These are phyloP conservation scores for Casuarina equisetifolia DNA, from an alignment of 306 rosid genomes.

Conservation along the genomic window DNA sequence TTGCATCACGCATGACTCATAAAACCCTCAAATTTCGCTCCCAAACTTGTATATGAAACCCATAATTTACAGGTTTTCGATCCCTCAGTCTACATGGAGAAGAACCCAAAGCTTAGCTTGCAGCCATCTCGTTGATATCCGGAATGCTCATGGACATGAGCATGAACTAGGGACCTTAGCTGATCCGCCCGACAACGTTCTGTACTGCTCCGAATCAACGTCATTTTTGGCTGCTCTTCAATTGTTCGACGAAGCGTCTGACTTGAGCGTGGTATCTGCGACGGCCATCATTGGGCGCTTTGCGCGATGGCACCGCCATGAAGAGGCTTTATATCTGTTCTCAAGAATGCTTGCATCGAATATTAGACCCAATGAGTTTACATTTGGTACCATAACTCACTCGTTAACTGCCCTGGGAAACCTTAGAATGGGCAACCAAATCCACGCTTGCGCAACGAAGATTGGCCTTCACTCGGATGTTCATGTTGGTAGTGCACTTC, in stretches of 20 bases:
- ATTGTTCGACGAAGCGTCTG: conserved; percentile 63
- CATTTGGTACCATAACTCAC: conserved; percentile 68
- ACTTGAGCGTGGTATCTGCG: conserved; percentile 54
- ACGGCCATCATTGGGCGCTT: conserved; percentile 57
- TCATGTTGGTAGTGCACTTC: conserved; percentile 74
- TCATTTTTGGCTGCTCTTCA: conserved; percentile 49
- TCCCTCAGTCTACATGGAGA: conserved; percentile 32
- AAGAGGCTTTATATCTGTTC: conserved; percentile 58
- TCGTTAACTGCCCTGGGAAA: conserved; percentile 48
- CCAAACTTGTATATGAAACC: conserved; percentile 35
- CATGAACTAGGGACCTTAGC: conserved; percentile 17
- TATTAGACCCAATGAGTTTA: conserved; percentile 69
- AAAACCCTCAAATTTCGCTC: background rate
- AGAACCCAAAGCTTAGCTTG: conserved; percentile 34
- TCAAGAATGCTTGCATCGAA: conserved; percentile 54
- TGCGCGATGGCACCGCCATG: conserved; percentile 42
- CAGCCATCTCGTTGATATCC: conserved; percentile 35
- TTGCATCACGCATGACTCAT: background rate
- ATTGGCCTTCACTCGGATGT: conserved; percentile 52
- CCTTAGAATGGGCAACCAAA: conserved; percentile 53
- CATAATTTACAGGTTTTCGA: conserved; percentile 23
- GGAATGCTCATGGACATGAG: conserved; percentile 15
- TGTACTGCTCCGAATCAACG: conserved; percentile 3
- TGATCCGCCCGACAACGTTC: conserved; percentile 1
- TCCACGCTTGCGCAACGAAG: conserved; percentile 68